Evolutionary conservation across 768 basidiomycete genomes (phyloP), one percentile per base, ranked within the genome.

Genomic region (Cubamyces sp.): DNA sequence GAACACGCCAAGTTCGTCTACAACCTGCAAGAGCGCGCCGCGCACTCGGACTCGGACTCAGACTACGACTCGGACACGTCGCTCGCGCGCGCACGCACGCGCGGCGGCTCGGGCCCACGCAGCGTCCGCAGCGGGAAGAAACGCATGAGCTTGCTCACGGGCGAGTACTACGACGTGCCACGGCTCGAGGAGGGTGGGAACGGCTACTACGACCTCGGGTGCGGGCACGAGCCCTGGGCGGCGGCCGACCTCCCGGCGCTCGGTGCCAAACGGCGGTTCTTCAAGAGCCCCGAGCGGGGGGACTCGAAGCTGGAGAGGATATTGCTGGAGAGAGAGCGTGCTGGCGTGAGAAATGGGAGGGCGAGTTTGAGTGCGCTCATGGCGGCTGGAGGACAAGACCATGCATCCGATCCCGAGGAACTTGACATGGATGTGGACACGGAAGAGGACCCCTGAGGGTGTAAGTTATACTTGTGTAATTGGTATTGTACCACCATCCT

Each of bases 71-170:
- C 61, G 19, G 61, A 62, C 69, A 81, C 79, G 30, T 83, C 84
- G 5, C 48, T 52, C 43, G 67, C 71, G 42, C 63, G 54, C 30
- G 47, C 54, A 8, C 57, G 54, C 39, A 26, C 57, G 1, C 57
- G 62, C 40, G 42, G 50, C 43, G 41, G 54, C 26, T 64, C 71
- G n/a, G 41, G 54, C 26, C 64, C 71, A 18, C 70, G 70, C 25
- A 42, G 15, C 52, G 66, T 73, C 28, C 74, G 75, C 30, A 55
- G 68, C 30, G 68, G 68, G 25, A 80, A 79, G 67, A 84, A 83
- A 65, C 83, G 86, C 60, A 90, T 91, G 87, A 90, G 87, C 66
- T 77, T 90, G 40, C 62, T 88, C 54, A 88, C 87, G 18, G 84
- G 84, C 60, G 81, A 83, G 54, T 85, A 82, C 65, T 76, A 81